phyloP scores from a whole-genome alignment of 257 asterid genomes.

The Nicotiana tabacum region DNA sequence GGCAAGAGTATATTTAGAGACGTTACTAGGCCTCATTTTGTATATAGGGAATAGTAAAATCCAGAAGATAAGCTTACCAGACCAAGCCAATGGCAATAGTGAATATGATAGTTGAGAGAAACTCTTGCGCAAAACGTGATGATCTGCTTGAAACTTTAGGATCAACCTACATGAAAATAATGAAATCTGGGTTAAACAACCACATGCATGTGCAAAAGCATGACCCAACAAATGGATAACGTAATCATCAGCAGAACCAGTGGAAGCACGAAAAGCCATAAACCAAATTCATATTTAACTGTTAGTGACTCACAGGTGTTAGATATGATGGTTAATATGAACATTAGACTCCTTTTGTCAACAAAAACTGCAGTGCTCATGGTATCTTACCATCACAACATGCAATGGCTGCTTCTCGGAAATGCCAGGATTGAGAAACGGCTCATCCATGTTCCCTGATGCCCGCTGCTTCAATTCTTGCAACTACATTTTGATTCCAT shows the following conservation, averaged over 20 bases:
- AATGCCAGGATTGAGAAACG: slow-evolving; percentile 73
- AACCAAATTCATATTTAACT: not conserved
- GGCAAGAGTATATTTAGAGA: not conserved
- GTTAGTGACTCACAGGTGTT: too few species aligned
- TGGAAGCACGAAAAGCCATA: not conserved
- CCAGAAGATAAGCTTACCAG: slow-evolving; percentile 50
- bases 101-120: slow-evolving; percentile 71
- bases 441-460: slow-evolving; percentile 67
- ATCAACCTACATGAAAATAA: slow-evolving; percentile 60
- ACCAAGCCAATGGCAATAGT: slow-evolving; percentile 75
- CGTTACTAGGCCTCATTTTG: not conserved
- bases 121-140: slow-evolving; percentile 71
- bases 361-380: slow-evolving; percentile 6
- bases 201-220: not conserved
- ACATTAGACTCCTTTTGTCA: not conserved
- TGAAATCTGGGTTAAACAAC: not conserved
- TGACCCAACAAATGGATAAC: not conserved
- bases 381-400: slow-evolving; percentile 80
- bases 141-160: slow-evolving; percentile 67
- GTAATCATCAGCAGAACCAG: slow-evolving; percentile 6
- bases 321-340: not conserved
- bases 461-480: slow-evolving; percentile 93
- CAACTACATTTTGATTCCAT: slow-evolving; percentile 45
- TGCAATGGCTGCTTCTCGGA: slow-evolving; percentile 89
- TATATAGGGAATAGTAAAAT: not conserved